A percentile compares a stretch with the other conserved stretches of the same genome.
These are phyloP conservation scores for Microcos paniculata DNA, from an alignment of 345 rosid species.

Conservation along the genomic window DNA sequence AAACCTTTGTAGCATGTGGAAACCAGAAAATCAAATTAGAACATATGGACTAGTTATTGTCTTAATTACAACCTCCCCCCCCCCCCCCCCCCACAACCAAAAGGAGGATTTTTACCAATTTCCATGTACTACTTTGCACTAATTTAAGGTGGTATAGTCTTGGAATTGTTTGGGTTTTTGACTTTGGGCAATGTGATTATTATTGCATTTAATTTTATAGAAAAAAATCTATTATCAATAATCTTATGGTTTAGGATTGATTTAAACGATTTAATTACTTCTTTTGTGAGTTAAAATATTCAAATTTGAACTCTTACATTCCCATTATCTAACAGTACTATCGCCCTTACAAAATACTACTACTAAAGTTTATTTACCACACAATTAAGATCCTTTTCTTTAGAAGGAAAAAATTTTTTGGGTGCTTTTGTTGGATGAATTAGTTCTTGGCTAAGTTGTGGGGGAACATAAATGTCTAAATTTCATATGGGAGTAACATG, in stretches of 20 bases:
- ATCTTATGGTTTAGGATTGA: too few relatives aligned
- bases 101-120: too few relatives aligned
- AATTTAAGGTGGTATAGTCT: neutral
- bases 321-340: too few relatives aligned
- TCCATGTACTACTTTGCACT: neutral
- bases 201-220: too few relatives aligned
- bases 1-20: neutral
- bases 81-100: too few relatives aligned
- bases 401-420: neutral
- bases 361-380: neutral
- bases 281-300: too few relatives aligned
- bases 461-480: neutral
- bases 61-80: too few relatives aligned
- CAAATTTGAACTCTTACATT: too few relatives aligned
- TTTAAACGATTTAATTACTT: too few relatives aligned
- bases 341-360: neutral
- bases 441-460: neutral
- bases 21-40: neutral
- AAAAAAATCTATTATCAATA: too few relatives aligned
- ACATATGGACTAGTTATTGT: too few relatives aligned
- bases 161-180: neutral
- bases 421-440: neutral
- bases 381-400: neutral
- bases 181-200: neutral
- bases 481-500: neutral